These are phyloP conservation scores for Fusarium sp. DNA, from an alignment of 2,329 filamentous ascomycete species.

Conservation along the genomic window DNA sequence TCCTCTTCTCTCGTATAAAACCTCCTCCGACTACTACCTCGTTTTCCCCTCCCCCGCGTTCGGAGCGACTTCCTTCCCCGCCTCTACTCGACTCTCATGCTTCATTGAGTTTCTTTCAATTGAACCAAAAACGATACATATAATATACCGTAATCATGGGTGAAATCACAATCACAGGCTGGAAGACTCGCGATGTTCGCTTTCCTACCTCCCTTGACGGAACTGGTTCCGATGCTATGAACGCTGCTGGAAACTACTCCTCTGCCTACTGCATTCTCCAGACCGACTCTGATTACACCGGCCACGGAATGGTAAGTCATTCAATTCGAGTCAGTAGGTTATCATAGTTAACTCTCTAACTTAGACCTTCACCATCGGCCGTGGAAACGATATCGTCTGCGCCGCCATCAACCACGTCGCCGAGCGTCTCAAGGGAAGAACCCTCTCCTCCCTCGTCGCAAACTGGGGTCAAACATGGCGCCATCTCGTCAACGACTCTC, in stretches of 20 bases:
- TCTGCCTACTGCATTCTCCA: slow-evolving; percentile 93
- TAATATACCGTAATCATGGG: slow-evolving; percentile 32
- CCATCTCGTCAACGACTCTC: slow-evolving; percentile 89
- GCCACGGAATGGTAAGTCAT: slow-evolving; percentile 79
- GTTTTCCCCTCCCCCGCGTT: slow-evolving; percentile 41
- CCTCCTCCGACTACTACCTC: not conserved
- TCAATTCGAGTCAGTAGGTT: not conserved
- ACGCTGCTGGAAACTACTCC: slow-evolving; percentile 91
- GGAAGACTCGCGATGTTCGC: slow-evolving; percentile 78
- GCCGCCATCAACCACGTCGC: slow-evolving; percentile 83
- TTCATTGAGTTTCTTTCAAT: not conserved
- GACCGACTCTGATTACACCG: slow-evolving; percentile 77
- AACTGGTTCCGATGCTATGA: slow-evolving; percentile 98
- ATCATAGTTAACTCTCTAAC: slow-evolving; percentile 5
- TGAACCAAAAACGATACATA: slow-evolving; percentile 2
- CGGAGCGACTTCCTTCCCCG: slow-evolving; percentile 30
- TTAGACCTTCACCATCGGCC: slow-evolving; percentile 83
- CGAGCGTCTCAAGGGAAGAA: slow-evolving; percentile 79
- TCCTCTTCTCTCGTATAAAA: not conserved
- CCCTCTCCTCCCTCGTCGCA: slow-evolving; percentile 79
- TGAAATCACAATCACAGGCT: slow-evolving; percentile 78
- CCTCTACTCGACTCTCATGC: slow-evolving; percentile 1
- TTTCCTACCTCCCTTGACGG: slow-evolving; percentile 95
- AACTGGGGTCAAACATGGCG: slow-evolving; percentile 93
- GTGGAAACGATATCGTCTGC: slow-evolving; percentile 93